Evolutionary conservation across 1,284 basidiomycete genomes (phyloP).

Genomic region (Lentinus polychrous): DNA sequence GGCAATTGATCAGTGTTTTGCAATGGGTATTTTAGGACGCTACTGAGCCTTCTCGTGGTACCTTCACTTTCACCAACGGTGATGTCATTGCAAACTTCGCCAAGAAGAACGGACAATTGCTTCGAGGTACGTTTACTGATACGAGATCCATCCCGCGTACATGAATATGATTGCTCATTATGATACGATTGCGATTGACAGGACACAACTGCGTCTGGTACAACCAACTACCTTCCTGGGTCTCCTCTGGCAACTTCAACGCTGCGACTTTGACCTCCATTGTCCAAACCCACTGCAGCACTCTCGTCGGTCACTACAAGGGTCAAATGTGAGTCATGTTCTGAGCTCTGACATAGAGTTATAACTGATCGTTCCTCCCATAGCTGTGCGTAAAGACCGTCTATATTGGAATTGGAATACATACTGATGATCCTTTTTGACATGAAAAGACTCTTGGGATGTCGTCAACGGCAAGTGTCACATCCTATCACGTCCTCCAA

Average conservation of each 20-base stretch:
- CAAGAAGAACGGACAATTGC: constrained; percentile 32
- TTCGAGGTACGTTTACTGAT: constrained; percentile 27
- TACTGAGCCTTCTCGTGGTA: constrained; percentile 40
- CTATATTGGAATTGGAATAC: too few relatives aligned
- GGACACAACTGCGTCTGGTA: constrained; percentile 52
- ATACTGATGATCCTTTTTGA: background rate
- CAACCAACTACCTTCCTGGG: constrained; percentile 47
- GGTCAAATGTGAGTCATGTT: constrained; percentile 37
- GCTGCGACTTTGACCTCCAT: constrained; percentile 36
- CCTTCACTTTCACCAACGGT: constrained; percentile 35
- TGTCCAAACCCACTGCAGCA: constrained; percentile 39
- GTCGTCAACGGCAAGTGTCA: constrained; percentile 29
- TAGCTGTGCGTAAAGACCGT: constrained; percentile 24
- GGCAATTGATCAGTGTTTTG: too few relatives aligned
- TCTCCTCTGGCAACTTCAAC: constrained; percentile 35
- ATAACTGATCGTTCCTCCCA: background rate
- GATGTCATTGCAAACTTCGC: constrained; percentile 39
- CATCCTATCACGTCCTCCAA: background rate
- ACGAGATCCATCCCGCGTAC: background rate
- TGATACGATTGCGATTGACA: constrained; percentile 1
- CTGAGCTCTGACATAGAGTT: background rate
- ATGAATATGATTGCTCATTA: background rate
- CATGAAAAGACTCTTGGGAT: constrained; percentile 25
- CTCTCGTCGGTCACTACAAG: constrained; percentile 41
- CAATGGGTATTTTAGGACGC: constrained; percentile 48